Evolutionary conservation across 306 rosid genomes (phyloP).

Genomic region (Parietaria judaica): DNA sequence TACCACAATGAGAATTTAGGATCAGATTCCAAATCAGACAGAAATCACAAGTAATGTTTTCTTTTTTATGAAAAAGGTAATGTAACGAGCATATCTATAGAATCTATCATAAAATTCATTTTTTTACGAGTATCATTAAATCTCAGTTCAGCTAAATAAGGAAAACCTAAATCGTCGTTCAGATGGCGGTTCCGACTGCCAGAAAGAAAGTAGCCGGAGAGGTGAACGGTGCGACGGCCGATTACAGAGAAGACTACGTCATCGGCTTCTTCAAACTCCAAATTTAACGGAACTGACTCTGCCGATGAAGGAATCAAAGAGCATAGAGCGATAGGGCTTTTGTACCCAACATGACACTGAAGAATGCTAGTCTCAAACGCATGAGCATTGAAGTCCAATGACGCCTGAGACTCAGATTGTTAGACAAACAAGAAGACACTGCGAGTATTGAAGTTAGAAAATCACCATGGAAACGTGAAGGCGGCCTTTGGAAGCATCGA

Average conservation of each 20-base stretch:
- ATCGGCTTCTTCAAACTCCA: conserved; percentile 74
- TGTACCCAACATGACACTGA: conserved; percentile 80
- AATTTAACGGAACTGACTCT: conserved; percentile 65
- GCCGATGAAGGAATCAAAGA: conserved; percentile 52
- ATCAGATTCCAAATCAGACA: too few species aligned
- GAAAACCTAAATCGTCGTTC: conserved; percentile 35
- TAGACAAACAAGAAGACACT: conserved; percentile 5
- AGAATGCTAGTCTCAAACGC: conserved; percentile 47
- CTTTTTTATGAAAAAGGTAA: too few species aligned
- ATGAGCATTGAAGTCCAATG: conserved; percentile 44
- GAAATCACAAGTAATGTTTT: too few species aligned
- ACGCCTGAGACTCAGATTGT: conserved; percentile 34
- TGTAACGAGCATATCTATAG: too few species aligned
- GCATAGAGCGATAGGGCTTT: conserved; percentile 69
- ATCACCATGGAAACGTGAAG: conserved; percentile 80
- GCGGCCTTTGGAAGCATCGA: conserved; percentile 52
- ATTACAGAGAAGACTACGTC: conserved; percentile 76
- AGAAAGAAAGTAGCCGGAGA: conserved; percentile 47
- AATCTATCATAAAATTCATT: too few species aligned
- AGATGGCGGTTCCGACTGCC: conserved; percentile 10
- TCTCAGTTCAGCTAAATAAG: too few species aligned
- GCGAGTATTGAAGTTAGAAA: neutral
- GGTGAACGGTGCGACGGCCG: conserved; percentile 80
- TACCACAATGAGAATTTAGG: too few species aligned
- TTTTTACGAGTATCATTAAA: too few species aligned